Base-by-base conservation (phyloP, 768 basidiomycete genomes). In the Leccinum pellstonianum region DNA sequence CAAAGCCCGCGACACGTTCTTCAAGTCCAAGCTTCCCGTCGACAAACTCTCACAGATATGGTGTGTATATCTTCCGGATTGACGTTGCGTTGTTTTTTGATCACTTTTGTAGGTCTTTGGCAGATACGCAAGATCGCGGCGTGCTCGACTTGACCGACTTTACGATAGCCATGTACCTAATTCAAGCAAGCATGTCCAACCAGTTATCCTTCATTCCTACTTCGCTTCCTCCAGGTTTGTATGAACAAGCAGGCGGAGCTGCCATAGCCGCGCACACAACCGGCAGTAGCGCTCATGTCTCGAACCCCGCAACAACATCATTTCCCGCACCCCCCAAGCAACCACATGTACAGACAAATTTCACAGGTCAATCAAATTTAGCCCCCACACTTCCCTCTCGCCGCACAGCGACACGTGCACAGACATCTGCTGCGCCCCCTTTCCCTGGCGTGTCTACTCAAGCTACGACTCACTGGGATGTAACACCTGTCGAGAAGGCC, bases 61-160 rank as follows among this genome's bases (percentile, higher is more conserved):
- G 96, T 93, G 59, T 56, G 85, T 69, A 19, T 58, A 27, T 31
- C 55, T 27, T 54, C 7, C 19, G 8, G 56, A 11, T 55, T 29
- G n/a, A 31, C 27, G 15, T 23, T n/a, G 21, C 12, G 21, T 38
- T 11, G 47, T 6, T 56, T 43, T 57, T 21, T 27, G 50, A 55
- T 35, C 19, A 54, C 41, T 46, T 43, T 54, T 53, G 3, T 66
- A 97, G 95, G 95, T 88, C 82, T 63, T 83, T 99, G 41, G 90
- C 95, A n/a, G 97, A 99, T 73, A 95, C 95, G 4, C 91, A 95
- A 74, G 85, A 90, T 65, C 84, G 97, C 61, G 96, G 97, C 54
- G 78, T 82, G 12, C 86, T 99, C 60, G 97, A 99, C 72, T 77
- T 86, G 15, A 81, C 88, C 49, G 97, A 99, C 75, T 99, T 99